A percentile compares a stretch with the other conserved stretches of the same genome.
Evolutionary conservation across 345 rosid genomes (phyloP).

Genomic region (Lumnitzera littorea): DNA sequence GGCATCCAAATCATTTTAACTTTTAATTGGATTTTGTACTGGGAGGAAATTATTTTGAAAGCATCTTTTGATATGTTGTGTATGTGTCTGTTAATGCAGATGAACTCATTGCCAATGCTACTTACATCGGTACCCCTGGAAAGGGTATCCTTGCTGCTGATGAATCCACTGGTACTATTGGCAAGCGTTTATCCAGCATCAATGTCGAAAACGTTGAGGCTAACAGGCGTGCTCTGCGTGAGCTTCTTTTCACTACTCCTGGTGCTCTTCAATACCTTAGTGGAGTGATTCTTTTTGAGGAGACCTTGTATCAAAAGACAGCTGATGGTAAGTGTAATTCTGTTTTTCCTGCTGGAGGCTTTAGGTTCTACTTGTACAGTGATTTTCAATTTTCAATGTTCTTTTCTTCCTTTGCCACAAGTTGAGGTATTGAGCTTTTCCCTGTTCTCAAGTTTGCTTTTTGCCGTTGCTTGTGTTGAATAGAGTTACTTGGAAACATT

Average conservation of each 20-base stretch:
- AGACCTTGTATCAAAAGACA: slow-evolving; percentile 86
- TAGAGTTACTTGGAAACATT: no score
- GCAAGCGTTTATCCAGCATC: slow-evolving; percentile 84
- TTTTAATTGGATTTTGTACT: not conserved
- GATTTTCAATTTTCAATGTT: no score
- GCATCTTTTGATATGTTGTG: not conserved
- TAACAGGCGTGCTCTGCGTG: slow-evolving; percentile 82
- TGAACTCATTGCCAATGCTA: slow-evolving; percentile 73
- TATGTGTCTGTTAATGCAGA: slow-evolving; percentile 22
- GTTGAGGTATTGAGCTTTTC: no score
- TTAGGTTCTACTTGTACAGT: not conserved
- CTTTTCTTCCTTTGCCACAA: no score
- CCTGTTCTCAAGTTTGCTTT: no score
- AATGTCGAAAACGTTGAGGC: slow-evolving; percentile 78
- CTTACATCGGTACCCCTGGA: slow-evolving; percentile 96
- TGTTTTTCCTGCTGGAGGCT: not conserved
- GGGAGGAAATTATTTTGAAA: not conserved
- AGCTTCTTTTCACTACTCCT: slow-evolving; percentile 81
- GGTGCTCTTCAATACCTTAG: slow-evolving; percentile 69
- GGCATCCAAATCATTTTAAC: no score
- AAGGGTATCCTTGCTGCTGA: slow-evolving; percentile 98
- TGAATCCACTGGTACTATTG: slow-evolving; percentile 94
- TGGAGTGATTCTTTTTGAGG: slow-evolving; percentile 87
- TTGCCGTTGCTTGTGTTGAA: no score
- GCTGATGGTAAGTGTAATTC: slow-evolving; percentile 37